These are phyloP conservation scores for Chlorella sp. DNA, from an alignment of 139 green algal genomes.

Conservation along the genomic window DNA sequence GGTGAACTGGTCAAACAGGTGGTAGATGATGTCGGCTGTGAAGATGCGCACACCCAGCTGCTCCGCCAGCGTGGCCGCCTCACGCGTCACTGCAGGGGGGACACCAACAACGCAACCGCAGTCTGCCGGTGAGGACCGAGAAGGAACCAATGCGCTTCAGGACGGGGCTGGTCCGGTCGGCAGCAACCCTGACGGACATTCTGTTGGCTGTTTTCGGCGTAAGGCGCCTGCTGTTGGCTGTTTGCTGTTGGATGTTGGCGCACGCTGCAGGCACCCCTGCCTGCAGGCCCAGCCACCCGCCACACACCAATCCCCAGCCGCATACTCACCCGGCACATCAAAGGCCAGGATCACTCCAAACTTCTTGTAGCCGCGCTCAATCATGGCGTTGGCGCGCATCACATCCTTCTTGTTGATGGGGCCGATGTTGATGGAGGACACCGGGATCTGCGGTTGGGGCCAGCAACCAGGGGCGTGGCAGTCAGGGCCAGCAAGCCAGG, in stretches of 20 bases:
- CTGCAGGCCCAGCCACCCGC: too few species aligned
- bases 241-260: too few species aligned
- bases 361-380: slow-evolving; percentile 89
- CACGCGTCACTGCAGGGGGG: slow-evolving; percentile 65
- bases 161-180: too few species aligned
- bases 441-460: slow-evolving; percentile 75
- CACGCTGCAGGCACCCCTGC: too few species aligned
- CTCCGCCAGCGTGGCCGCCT: slow-evolving; percentile 86
- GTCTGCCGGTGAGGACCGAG: too few species aligned
- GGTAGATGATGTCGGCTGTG: slow-evolving; percentile 99
- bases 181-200: too few species aligned
- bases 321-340: slow-evolving; percentile 84
- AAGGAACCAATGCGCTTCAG: too few species aligned
- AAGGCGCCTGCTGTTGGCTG: too few species aligned
- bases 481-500: too few species aligned
- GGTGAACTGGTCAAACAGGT: slow-evolving; percentile 99
- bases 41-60: slow-evolving; percentile 93
- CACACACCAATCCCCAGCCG: too few species aligned
- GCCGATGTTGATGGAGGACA: slow-evolving; percentile 96
- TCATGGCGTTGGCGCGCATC: slow-evolving; percentile 97
- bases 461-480: too few species aligned
- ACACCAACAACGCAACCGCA: not conserved
- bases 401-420: slow-evolving; percentile 93
- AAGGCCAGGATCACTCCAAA: slow-evolving; percentile 97
- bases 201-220: too few species aligned